Percentiles rank a stretch among this genome's conserved stretches.
phyloP scores from a whole-genome alignment of 306 rosid genomes.

The Prunus mongolica region DNA sequence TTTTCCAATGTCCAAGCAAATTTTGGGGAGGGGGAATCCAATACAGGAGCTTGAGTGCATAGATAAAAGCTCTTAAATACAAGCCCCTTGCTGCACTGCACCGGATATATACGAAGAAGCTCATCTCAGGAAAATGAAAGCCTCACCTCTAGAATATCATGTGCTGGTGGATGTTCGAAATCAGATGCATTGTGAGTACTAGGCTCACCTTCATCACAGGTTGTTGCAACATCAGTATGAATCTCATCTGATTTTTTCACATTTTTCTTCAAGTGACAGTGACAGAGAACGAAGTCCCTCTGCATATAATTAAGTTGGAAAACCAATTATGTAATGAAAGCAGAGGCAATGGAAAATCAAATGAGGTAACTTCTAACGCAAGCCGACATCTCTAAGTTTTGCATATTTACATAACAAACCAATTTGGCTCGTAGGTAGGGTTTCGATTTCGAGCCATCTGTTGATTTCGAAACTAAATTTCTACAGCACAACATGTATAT shows the following conservation, averaged over 20 bases:
- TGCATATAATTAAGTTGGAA: conserved; percentile 23
- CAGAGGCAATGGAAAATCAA: background rate
- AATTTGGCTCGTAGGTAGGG: background rate
- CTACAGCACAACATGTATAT: background rate
- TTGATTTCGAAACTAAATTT: background rate
- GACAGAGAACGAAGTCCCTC: conserved; percentile 49
- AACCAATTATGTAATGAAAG: background rate
- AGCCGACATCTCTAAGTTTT: background rate
- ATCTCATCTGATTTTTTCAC: conserved; percentile 14
- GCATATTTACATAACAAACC: background rate
- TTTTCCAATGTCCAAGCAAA: no score
- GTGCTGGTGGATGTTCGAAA: background rate
- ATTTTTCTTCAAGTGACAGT: conserved; percentile 31
- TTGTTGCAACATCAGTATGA: background rate
- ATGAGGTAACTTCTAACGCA: no score
- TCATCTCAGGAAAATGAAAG: background rate
- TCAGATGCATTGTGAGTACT: conserved; percentile 15
- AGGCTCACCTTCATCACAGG: conserved; percentile 27
- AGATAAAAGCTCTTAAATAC: no score
- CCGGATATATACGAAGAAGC: background rate
- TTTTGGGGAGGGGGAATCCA: no score
- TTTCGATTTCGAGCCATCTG: background rate
- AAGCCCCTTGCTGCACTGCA: background rate
- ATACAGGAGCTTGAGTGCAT: no score
- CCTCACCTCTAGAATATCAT: conserved; percentile 32